Evolutionary conservation across 106 monocot genomes (phyloP).

Genomic region (Phalaenopsis equestris): DNA sequence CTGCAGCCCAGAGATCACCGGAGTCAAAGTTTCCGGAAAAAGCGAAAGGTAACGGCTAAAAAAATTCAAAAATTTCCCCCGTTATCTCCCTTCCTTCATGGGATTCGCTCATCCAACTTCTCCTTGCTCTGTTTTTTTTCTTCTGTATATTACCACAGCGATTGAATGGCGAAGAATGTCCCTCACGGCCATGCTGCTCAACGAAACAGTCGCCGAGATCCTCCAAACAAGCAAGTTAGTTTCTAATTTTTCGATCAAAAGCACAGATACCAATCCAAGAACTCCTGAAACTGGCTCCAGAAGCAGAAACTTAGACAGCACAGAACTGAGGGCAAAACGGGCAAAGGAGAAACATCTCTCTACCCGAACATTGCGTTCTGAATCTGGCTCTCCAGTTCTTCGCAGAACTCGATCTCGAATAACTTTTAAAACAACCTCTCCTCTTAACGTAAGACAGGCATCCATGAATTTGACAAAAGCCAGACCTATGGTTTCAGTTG

Average conservation of each 20-base stretch:
- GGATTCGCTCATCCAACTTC: not conserved
- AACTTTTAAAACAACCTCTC: slow-evolving; percentile 61
- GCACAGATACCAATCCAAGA: slow-evolving; percentile 25
- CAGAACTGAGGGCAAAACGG: slow-evolving; percentile 36
- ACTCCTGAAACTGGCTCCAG: slow-evolving; percentile 31
- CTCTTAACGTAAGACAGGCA: slow-evolving; percentile 11
- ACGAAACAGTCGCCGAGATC: slow-evolving; percentile 72
- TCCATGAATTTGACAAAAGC: not conserved
- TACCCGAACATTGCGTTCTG: slow-evolving; percentile 5
- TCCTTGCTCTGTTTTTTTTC: too few relatives aligned
- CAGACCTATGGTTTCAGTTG: slow-evolving; percentile 25
- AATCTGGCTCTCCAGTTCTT: slow-evolving; percentile 14
- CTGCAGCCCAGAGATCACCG: slow-evolving; percentile 38
- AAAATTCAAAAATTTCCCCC: not conserved
- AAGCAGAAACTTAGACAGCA: slow-evolving; percentile 5
- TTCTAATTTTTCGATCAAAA: not conserved
- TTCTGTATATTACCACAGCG: not conserved
- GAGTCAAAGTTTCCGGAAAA: slow-evolving; percentile 40
- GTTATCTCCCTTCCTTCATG: not conserved
- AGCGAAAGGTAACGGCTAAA: slow-evolving; percentile 17
- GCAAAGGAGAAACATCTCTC: slow-evolving; percentile 50
- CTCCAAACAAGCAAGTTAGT: slow-evolving; percentile 51
- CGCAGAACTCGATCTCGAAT: slow-evolving; percentile 53
- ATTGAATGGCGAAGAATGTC: slow-evolving; percentile 76
- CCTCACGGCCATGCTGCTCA: slow-evolving; percentile 68